Percentiles rank a stretch among this genome's conserved stretches.
These are phyloP conservation scores for Apiospora koreana DNA, from an alignment of 2,329 filamentous ascomycete species.

Conservation along the genomic window DNA sequence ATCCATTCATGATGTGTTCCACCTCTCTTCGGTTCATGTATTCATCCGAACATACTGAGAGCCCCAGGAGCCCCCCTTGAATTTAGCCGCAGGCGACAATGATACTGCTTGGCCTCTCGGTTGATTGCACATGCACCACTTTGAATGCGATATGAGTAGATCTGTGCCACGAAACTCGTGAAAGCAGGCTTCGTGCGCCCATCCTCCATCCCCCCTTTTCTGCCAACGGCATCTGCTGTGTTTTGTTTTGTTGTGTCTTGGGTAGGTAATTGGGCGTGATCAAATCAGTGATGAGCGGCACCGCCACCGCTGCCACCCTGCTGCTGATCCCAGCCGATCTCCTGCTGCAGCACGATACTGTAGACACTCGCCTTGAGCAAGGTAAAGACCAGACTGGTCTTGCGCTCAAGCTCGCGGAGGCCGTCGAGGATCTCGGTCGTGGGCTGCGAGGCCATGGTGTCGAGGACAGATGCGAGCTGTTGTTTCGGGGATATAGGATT, in stretches of 20 bases:
- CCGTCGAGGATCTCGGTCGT: conserved; percentile 84
- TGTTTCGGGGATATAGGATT: background rate
- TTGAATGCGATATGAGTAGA: background rate
- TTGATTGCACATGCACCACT: background rate
- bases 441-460: conserved; percentile 67
- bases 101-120: background rate
- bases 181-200: background rate
- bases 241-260: background rate
- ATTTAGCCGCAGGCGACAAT: background rate
- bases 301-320: conserved; percentile 17
- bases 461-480: conserved; percentile 63
- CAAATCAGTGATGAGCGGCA: background rate
- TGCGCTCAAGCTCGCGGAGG: conserved; percentile 84
- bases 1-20: background rate
- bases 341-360: conserved; percentile 96
- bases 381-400: conserved; percentile 93
- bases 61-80: background rate
- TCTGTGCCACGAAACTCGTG: background rate
- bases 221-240: background rate
- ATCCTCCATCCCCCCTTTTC: background rate
- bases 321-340: conserved; percentile 73
- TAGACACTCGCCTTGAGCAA: conserved; percentile 97
- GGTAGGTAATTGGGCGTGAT: background rate
- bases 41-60: background rate
- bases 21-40: background rate